Conservation (phyloP, 768 basidiomycete genomes). For the Grammothele lineata region DNA sequence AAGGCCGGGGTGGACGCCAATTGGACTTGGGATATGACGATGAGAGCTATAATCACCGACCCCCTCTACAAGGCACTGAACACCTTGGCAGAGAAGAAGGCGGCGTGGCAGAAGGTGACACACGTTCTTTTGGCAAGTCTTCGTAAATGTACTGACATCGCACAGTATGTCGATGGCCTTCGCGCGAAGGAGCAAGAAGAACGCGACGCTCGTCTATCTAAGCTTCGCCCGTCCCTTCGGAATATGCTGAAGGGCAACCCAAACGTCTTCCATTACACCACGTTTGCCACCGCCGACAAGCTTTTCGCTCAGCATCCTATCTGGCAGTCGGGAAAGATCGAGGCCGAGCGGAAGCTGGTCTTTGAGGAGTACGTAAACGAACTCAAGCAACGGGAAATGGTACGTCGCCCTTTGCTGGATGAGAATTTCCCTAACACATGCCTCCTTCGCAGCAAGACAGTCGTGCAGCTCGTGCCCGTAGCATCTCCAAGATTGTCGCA, state of each 20-base stretch:
- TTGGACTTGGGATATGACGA: slow-evolving; percentile 98
- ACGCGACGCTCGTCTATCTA: slow-evolving; percentile 74
- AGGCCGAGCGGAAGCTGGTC: slow-evolving; percentile 80
- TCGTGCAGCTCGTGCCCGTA: slow-evolving; percentile 69
- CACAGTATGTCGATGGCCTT: slow-evolving; percentile 72
- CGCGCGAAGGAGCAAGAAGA: slow-evolving; percentile 84
- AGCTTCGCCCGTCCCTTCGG: slow-evolving; percentile 81
- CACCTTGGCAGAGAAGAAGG: slow-evolving; percentile 92
- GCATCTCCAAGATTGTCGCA: slow-evolving; percentile 76
- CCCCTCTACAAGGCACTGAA: slow-evolving; percentile 93
- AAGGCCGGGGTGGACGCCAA: slow-evolving; percentile 87
- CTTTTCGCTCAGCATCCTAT: slow-evolving; percentile 84
- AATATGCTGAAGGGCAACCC: slow-evolving; percentile 86
- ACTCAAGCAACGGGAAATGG: slow-evolving; percentile 85
- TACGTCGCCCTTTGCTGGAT: slow-evolving; percentile 36
- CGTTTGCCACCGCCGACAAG: slow-evolving; percentile 84
- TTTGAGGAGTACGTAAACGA: slow-evolving; percentile 91
- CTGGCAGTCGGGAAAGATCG: slow-evolving; percentile 85
- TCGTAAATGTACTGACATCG: slow-evolving; percentile 3
- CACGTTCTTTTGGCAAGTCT: neutral
- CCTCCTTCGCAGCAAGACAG: slow-evolving; percentile 59
- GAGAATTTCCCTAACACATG: neutral
- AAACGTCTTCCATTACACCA: slow-evolving; percentile 87
- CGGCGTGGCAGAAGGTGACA: slow-evolving; percentile 86
- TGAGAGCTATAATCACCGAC: slow-evolving; percentile 97